Evolutionary conservation across 2,329 filamentous ascomycete species (phyloP).

Genomic region (Diaporthe sp.): DNA sequence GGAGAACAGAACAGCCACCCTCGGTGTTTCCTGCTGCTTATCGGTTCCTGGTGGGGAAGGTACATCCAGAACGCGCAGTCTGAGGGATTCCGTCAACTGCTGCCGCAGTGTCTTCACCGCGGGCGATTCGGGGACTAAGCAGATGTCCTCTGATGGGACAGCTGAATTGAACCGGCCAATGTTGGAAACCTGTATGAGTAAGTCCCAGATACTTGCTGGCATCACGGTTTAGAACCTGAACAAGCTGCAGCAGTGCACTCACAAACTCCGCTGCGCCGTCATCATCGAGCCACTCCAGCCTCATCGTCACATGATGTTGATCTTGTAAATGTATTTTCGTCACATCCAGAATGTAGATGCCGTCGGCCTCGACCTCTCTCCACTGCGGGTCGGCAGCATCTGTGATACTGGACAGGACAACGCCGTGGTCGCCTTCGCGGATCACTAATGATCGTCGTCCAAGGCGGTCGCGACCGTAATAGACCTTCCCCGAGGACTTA

Average conservation of each 20-base stretch:
- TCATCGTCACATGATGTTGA: slow-evolving; percentile 28
- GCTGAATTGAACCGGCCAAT: slow-evolving; percentile 67
- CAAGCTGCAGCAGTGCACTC: slow-evolving; percentile 50
- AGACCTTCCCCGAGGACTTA: slow-evolving; percentile 71
- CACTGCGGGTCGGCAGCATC: slow-evolving; percentile 69
- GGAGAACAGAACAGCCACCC: slow-evolving; percentile 88
- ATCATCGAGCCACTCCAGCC: slow-evolving; percentile 53
- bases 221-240: slow-evolving; percentile 19
- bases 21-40: slow-evolving; percentile 62
- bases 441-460: slow-evolving; percentile 86
- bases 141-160: slow-evolving; percentile 51
- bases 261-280: slow-evolving; percentile 57
- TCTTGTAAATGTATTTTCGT: slow-evolving; percentile 20
- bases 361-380: slow-evolving; percentile 87
- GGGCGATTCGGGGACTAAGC: slow-evolving; percentile 57
- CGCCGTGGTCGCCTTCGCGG: slow-evolving; percentile 57
- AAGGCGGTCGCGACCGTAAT: slow-evolving; percentile 88
- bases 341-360: slow-evolving; percentile 79
- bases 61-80: slow-evolving; percentile 74
- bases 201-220: slow-evolving; percentile 54
- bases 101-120: slow-evolving; percentile 68
- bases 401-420: slow-evolving; percentile 81
- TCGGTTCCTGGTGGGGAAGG: slow-evolving; percentile 59
- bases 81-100: slow-evolving; percentile 73
- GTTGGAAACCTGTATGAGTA: slow-evolving; percentile 64